Conservation (phyloP, 1,139 yeast species). For the Petasospora fabianii region DNA sequence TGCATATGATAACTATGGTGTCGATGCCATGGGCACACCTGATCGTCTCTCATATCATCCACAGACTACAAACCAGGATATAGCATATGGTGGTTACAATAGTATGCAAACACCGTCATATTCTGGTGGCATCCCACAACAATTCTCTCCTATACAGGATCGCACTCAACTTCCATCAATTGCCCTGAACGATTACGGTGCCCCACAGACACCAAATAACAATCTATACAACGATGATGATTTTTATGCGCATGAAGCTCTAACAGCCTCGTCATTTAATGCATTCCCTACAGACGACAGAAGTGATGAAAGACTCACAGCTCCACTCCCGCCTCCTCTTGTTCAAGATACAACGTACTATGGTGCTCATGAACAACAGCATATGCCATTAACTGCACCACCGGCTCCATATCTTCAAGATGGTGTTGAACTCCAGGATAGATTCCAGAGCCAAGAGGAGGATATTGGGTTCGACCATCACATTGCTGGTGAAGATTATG, state of each 20-base stretch:
- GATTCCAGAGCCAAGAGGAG: slow-evolving; percentile 18
- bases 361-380: slow-evolving; percentile 10
- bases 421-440: slow-evolving; percentile 15
- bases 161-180: slow-evolving; percentile 19
- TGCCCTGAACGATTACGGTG: slow-evolving; percentile 12
- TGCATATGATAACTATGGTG: slow-evolving; percentile 3
- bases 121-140: slow-evolving; percentile 13
- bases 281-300: slow-evolving; percentile 25
- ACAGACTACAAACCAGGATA: not conserved
- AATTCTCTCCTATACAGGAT: slow-evolving; percentile 25
- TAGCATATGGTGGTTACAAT: slow-evolving; percentile 1
- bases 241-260: slow-evolving; percentile 18
- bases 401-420: slow-evolving; percentile 12
- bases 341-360: slow-evolving; percentile 16
- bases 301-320: slow-evolving; percentile 5
- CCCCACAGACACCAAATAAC: not conserved
- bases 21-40: slow-evolving; percentile 4
- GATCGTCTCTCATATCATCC: slow-evolving; percentile 11
- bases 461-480: slow-evolving; percentile 19
- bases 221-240: slow-evolving; percentile 14
- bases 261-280: slow-evolving; percentile 21
- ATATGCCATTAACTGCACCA: slow-evolving; percentile 16
- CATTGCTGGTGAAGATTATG: slow-evolving; percentile 26
- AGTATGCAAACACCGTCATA: slow-evolving; percentile 1
- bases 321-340: slow-evolving; percentile 12